phyloP scores from a whole-genome alignment of 1,284 basidiomycete genomes.

The Testicularia cyperi region DNA sequence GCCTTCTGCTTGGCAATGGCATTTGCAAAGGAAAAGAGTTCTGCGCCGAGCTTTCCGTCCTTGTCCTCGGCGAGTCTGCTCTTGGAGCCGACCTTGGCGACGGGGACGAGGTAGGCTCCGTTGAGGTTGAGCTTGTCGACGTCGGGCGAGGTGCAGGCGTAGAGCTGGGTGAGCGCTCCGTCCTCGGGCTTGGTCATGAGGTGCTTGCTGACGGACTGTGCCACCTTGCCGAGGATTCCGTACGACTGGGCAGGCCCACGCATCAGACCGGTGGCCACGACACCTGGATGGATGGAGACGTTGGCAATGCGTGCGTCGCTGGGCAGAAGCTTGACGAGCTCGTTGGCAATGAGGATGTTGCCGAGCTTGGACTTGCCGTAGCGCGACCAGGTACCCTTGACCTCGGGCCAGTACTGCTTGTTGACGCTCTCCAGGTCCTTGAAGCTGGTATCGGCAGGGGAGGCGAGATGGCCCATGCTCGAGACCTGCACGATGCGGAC shows the following conservation, averaged over 20 bases:
- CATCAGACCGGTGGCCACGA: slow-evolving; percentile 17
- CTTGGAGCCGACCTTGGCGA: slow-evolving; percentile 40
- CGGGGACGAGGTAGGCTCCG: slow-evolving; percentile 51
- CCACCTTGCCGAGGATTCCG: slow-evolving; percentile 10
- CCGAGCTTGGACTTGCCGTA: slow-evolving; percentile 43
- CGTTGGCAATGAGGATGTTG: slow-evolving; percentile 46
- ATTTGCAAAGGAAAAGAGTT: slow-evolving; percentile 37
- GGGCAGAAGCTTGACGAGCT: slow-evolving; percentile 22
- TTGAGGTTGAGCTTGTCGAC: slow-evolving; percentile 45
- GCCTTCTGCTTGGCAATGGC: slow-evolving; percentile 31
- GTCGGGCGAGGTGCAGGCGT: slow-evolving; percentile 53
- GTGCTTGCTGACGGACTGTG: slow-evolving; percentile 13
- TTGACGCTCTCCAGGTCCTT: slow-evolving; percentile 34
- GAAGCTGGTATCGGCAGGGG: slow-evolving; percentile 24
- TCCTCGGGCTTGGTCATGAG: slow-evolving; percentile 37
- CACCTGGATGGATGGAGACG: slow-evolving; percentile 39
- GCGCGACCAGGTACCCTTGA: slow-evolving; percentile 28
- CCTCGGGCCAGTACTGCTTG: slow-evolving; percentile 37
- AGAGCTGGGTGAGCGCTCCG: slow-evolving; percentile 57
- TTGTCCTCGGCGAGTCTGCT: slow-evolving; percentile 27
- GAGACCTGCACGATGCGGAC: slow-evolving; percentile 46
- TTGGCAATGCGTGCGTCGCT: slow-evolving; percentile 22
- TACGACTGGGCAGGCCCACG: slow-evolving; percentile 27
- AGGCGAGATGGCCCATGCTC: slow-evolving; percentile 19
- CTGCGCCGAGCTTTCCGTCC: slow-evolving; percentile 21